Conservation (phyloP, 2,329 filamentous ascomycete species). For the Periglandula ipomoeae region DNA sequence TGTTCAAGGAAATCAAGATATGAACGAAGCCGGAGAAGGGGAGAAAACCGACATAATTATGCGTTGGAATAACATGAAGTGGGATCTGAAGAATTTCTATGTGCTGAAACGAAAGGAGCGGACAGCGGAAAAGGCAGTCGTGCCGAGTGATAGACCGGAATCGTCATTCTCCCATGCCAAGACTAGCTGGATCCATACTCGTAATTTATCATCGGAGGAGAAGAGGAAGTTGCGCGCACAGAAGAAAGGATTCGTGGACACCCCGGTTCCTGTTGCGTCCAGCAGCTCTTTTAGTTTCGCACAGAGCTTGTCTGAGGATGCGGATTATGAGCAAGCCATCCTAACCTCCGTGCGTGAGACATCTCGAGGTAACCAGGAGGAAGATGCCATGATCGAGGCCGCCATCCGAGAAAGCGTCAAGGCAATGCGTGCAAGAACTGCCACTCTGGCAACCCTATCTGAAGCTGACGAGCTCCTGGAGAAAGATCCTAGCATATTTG, state of each 20-base stretch:
- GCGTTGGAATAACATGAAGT: slow-evolving; percentile 53
- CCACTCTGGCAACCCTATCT: slow-evolving; percentile 17
- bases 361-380: slow-evolving; percentile 56
- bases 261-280: slow-evolving; percentile 6
- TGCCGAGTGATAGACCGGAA: slow-evolving; percentile 9
- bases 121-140: slow-evolving; percentile 24
- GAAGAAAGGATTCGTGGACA: slow-evolving; percentile 21
- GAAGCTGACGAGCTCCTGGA: slow-evolving; percentile 14
- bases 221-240: slow-evolving; percentile 40
- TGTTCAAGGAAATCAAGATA: slow-evolving; percentile 63
- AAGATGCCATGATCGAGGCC: slow-evolving; percentile 63
- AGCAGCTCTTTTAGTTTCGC: slow-evolving; percentile 9
- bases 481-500: slow-evolving; percentile 23
- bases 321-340: slow-evolving; percentile 65
- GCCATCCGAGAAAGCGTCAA: slow-evolving; percentile 65
- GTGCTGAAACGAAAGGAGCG: slow-evolving; percentile 39
- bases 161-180: slow-evolving; percentile 21
- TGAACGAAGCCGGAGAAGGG: slow-evolving; percentile 39
- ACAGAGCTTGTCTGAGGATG: slow-evolving; percentile 29
- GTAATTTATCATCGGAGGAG: slow-evolving; percentile 40
- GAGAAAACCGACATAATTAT: slow-evolving; percentile 56
- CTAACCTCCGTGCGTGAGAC: slow-evolving; percentile 59
- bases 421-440: slow-evolving; percentile 34
- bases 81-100: slow-evolving; percentile 53
- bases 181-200: slow-evolving; percentile 40